These are phyloP conservation scores for Neopestalotiopsis sp. DNA, from an alignment of 2,329 filamentous ascomycete species.

Conservation along the genomic window DNA sequence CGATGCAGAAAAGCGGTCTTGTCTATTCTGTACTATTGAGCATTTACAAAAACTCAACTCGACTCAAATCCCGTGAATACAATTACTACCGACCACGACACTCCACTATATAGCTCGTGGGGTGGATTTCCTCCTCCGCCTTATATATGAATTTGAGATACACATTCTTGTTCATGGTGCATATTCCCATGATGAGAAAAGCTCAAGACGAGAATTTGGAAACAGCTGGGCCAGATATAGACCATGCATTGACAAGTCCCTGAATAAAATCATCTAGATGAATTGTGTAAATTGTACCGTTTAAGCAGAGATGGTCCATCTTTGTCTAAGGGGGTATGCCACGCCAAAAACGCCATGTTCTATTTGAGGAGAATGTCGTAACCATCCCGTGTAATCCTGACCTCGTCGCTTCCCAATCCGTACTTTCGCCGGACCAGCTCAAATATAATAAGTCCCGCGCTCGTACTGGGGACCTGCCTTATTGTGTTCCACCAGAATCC, in stretches of 20 bases:
- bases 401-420: slow-evolving; percentile 65
- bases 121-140: too few species aligned
- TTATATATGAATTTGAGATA: too few species aligned
- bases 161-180: too few species aligned
- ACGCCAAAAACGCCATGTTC: slow-evolving; percentile 14
- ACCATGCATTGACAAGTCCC: background rate
- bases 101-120: too few species aligned
- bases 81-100: too few species aligned
- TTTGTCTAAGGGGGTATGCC: background rate
- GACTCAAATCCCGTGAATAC: background rate
- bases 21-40: background rate
- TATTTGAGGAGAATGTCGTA: slow-evolving; percentile 63
- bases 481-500: slow-evolving; percentile 77
- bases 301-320: slow-evolving; percentile 7
- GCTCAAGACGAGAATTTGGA: too few species aligned
- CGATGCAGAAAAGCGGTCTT: background rate
- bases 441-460: slow-evolving; percentile 79
- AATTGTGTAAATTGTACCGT: background rate
- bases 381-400: slow-evolving; percentile 70
- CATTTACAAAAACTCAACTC: background rate
- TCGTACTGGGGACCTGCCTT: slow-evolving; percentile 77
- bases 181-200: too few species aligned
- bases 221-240: background rate
- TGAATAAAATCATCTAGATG: background rate
- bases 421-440: slow-evolving; percentile 78